phyloP scores from a whole-genome alignment of 495 filamentous ascomycete genomes.

The Neurospora sp. region DNA sequence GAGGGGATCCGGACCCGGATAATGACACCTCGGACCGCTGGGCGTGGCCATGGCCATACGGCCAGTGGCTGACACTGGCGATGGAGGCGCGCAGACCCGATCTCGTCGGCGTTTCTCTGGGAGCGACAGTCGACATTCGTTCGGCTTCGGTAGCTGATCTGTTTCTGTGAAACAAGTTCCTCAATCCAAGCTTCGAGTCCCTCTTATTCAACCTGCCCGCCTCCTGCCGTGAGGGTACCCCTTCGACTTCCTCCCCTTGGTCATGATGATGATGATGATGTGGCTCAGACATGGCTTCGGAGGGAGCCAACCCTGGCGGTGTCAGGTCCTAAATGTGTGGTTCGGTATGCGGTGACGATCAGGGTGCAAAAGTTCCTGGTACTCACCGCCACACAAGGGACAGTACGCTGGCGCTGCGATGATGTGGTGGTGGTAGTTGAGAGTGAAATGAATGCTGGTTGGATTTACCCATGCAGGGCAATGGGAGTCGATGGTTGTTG shows the following conservation, averaged over 20 bases:
- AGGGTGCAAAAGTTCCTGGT: background rate
- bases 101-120: slow-evolving; percentile 14
- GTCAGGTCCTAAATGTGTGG: background rate
- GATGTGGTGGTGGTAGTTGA: background rate
- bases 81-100: slow-evolving; percentile 33
- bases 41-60: slow-evolving; percentile 15
- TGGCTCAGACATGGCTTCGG: background rate
- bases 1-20: slow-evolving; percentile 3
- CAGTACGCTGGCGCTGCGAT: background rate
- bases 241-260: slow-evolving; percentile 7
- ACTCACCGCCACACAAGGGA: background rate
- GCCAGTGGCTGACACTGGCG: slow-evolving; percentile 33
- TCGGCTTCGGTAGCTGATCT: slow-evolving; percentile 20
- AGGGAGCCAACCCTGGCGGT: background rate
- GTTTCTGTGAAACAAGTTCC: slow-evolving; percentile 35
- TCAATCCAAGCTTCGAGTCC: slow-evolving; percentile 41
- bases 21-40: slow-evolving; percentile 33
- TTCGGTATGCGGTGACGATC: background rate
- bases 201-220: slow-evolving; percentile 23
- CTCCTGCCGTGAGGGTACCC: slow-evolving; percentile 17
- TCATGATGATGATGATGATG: background rate
- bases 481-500: background rate
- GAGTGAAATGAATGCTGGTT: background rate
- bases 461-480: background rate
- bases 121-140: slow-evolving; percentile 5